phyloP scores from a whole-genome alignment of 1,139 yeast genomes.

The Yamadazyma aaseri region DNA sequence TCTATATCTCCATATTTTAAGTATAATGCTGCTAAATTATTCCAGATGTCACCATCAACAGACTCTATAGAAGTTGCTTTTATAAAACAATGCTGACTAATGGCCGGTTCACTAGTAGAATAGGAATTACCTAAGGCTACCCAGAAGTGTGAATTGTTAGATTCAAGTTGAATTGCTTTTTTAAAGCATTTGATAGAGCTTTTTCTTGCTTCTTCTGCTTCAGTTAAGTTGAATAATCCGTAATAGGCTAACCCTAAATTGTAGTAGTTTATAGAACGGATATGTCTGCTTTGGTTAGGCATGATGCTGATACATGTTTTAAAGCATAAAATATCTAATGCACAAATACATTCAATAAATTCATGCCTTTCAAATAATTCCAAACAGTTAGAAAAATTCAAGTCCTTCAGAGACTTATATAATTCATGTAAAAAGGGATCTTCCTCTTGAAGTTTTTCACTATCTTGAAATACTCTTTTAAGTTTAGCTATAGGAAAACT shows the following conservation, averaged over 20 bases:
- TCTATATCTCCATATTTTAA: conserved; percentile 65
- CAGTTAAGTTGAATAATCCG: conserved; percentile 42
- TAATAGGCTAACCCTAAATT: conserved; percentile 71
- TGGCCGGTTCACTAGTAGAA: conserved; percentile 58
- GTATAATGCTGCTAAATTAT: conserved; percentile 77
- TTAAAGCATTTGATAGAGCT: conserved; percentile 56
- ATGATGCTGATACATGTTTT: conserved; percentile 27
- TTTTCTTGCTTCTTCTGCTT: conserved; percentile 13
- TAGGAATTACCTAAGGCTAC: conserved; percentile 73
- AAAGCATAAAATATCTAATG: conserved; percentile 27
- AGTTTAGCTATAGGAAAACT: conserved; percentile 45
- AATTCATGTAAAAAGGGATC: conserved; percentile 1
- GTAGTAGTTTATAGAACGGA: conserved; percentile 60
- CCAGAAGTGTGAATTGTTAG: conserved; percentile 75
- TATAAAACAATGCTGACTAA: conserved; percentile 90
- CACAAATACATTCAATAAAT: conserved; percentile 20
- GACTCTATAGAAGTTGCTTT: conserved; percentile 73
- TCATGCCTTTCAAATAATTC: conserved; percentile 15
- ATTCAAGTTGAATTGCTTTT: conserved; percentile 68
- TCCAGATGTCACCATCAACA: conserved; percentile 72
- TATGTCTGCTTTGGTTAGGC: conserved; percentile 44
- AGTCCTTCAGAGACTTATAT: not conserved
- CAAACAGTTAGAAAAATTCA: not conserved
- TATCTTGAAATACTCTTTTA: conserved; percentile 27
- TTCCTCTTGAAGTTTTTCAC: not conserved